Conservation (phyloP, 2,329 filamentous ascomycete genomes). For the Hypoxylon sp. region DNA sequence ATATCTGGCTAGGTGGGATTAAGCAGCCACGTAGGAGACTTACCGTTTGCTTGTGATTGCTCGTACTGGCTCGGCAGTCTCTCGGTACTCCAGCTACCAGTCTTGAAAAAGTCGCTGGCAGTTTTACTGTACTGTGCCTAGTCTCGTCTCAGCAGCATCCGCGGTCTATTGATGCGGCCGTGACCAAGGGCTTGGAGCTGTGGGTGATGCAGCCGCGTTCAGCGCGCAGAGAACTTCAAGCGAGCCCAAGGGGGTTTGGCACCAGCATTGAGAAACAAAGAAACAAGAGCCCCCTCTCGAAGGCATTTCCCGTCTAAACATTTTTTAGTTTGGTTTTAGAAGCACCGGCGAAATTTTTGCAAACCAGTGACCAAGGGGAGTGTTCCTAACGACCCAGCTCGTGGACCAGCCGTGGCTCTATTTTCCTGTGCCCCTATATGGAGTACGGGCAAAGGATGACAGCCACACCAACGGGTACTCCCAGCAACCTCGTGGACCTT, state of each 20-base stretch:
- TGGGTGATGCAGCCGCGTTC: constrained; percentile 33
- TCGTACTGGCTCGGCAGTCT: constrained; percentile 32
- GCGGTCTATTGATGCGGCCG: constrained; percentile 33
- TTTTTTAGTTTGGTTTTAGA: constrained; percentile 40
- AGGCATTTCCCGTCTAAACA: constrained; percentile 28
- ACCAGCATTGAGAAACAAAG: constrained; percentile 24
- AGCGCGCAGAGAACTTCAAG: constrained; percentile 29
- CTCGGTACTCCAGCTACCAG: constrained; percentile 35
- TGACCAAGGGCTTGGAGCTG: constrained; percentile 32
- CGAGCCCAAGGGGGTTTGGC: constrained; percentile 14
- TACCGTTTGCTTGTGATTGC: constrained; percentile 35
- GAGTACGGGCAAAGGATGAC: constrained; percentile 28
- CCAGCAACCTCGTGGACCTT: constrained; percentile 35
- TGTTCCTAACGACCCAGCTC: constrained; percentile 39
- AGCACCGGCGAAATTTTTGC: constrained; percentile 36
- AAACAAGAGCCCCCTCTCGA: constrained; percentile 14
- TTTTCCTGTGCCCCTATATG: constrained; percentile 34
- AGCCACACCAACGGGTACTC: constrained; percentile 32
- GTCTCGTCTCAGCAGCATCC: constrained; percentile 25
- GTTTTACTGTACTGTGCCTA: constrained; percentile 33
- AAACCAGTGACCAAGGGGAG: constrained; percentile 33
- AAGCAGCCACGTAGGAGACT: constrained; percentile 42
- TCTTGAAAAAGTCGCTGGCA: constrained; percentile 30
- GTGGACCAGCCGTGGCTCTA: constrained; percentile 39
- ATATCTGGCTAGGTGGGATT: constrained; percentile 44